Conservation (phyloP, 2,329 filamentous ascomycete genomes). For the Amauroascus verrucosus region DNA sequence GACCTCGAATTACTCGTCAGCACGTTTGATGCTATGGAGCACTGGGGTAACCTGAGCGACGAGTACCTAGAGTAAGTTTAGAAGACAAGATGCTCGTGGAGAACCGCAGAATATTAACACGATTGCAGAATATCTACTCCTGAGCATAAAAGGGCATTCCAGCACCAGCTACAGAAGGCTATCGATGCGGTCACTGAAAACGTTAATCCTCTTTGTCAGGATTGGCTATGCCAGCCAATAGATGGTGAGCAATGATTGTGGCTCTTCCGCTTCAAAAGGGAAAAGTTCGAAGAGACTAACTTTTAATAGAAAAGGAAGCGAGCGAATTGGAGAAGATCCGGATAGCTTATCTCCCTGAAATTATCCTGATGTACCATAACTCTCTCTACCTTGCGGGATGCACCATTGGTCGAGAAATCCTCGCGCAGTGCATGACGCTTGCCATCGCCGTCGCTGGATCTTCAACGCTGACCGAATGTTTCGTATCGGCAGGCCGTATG, state of each 20-base stretch:
- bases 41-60: conserved; percentile 49
- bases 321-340: conserved; percentile 56
- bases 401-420: conserved; percentile 60
- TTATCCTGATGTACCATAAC: conserved; percentile 71
- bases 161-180: conserved; percentile 44
- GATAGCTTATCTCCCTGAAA: conserved; percentile 71
- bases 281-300: conserved; percentile 1
- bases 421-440: conserved; percentile 80
- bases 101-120: conserved; percentile 5
- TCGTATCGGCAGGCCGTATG: conserved; percentile 57
- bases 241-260: conserved; percentile 42
- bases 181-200: conserved; percentile 47
- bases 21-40: conserved; percentile 58
- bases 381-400: conserved; percentile 70
- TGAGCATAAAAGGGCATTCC: conserved; percentile 42
- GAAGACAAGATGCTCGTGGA: neutral
- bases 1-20: conserved; percentile 59
- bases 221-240: conserved; percentile 51
- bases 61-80: conserved; percentile 32
- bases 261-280: neutral
- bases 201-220: conserved; percentile 51
- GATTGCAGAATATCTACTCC: conserved; percentile 16
- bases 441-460: conserved; percentile 64
- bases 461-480: conserved; percentile 55
- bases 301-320: conserved; percentile 43